These are phyloP conservation scores for Teratosphaeria pseudoeucalypti DNA, from an alignment of 2,329 filamentous ascomycete genomes.

Conservation along the genomic window DNA sequence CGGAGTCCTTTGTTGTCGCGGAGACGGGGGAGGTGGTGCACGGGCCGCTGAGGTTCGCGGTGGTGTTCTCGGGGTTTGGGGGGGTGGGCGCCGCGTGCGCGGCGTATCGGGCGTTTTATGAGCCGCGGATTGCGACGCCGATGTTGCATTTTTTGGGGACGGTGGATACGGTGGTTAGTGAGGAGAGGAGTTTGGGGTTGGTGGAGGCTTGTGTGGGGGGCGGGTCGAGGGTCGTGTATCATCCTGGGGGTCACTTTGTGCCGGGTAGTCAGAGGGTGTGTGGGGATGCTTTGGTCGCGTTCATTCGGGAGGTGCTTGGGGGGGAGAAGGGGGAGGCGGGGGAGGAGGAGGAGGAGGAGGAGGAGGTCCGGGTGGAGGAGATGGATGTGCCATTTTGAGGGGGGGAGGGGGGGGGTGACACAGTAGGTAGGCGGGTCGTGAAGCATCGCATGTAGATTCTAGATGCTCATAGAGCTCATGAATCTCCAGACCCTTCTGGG, in stretches of 20 bases:
- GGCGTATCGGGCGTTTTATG: slow-evolving; percentile 59
- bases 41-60: slow-evolving; percentile 56
- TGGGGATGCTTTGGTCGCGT: slow-evolving; percentile 63
- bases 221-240: slow-evolving; percentile 47
- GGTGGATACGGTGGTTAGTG: slow-evolving; percentile 80
- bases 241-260: slow-evolving; percentile 85
- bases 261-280: slow-evolving; percentile 69
- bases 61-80: slow-evolving; percentile 69
- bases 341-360: slow-evolving; percentile 39
- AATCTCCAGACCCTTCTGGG: neutral
- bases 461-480: neutral
- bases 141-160: slow-evolving; percentile 73
- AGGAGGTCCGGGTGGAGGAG: slow-evolving; percentile 52
- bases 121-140: slow-evolving; percentile 65
- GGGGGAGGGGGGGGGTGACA: too few relatives aligned
- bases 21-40: slow-evolving; percentile 33
- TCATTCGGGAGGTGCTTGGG: slow-evolving; percentile 49
- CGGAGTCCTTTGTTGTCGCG: slow-evolving; percentile 36
- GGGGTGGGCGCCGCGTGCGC: slow-evolving; percentile 22
- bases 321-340: slow-evolving; percentile 23
- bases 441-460: neutral
- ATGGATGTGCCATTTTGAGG: slow-evolving; percentile 57
- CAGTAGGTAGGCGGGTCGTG: too few relatives aligned
- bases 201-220: slow-evolving; percentile 51
- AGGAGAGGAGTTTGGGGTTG: slow-evolving; percentile 57